phyloP scores from a whole-genome alignment of 2,329 filamentous ascomycete species.

The Alternaria hordeiaustralica region DNA sequence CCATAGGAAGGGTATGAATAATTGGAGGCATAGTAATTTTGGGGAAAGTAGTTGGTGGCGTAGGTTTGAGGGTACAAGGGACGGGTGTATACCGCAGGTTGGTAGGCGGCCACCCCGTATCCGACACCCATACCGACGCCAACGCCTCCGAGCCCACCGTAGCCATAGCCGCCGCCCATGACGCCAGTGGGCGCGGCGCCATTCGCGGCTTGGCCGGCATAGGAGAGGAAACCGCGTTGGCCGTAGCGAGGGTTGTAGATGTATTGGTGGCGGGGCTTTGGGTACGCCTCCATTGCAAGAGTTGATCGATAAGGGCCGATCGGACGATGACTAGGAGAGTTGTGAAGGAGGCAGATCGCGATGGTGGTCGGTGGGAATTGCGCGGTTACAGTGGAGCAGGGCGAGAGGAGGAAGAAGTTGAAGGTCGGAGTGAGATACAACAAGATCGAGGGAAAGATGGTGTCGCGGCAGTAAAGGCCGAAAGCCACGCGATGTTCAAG shows the following conservation, averaged over 20 bases:
- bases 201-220: conserved; percentile 36
- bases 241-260: conserved; percentile 38
- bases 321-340: background rate
- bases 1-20: conserved; percentile 22
- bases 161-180: conserved; percentile 19
- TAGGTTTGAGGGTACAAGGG: conserved; percentile 28
- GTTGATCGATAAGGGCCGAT: background rate
- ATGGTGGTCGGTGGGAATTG: background rate
- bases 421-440: conserved; percentile 9
- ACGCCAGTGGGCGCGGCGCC: conserved; percentile 34
- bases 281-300: conserved; percentile 28
- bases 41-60: conserved; percentile 15
- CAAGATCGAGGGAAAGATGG: conserved; percentile 7
- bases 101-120: conserved; percentile 24
- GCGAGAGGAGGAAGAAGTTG: conserved; percentile 16
- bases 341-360: background rate
- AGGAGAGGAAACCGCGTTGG: conserved; percentile 36
- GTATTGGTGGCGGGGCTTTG: conserved; percentile 43
- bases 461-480: background rate
- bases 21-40: conserved; percentile 18
- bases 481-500: background rate
- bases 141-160: conserved; percentile 19
- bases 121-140: conserved; percentile 22
- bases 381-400: background rate
- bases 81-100: conserved; percentile 36